Percentiles rank a stretch among this genome's conserved stretches.
These are phyloP conservation scores for Puccinia triticina DNA, from an alignment of 1,284 basidiomycete species.

Conservation along the genomic window DNA sequence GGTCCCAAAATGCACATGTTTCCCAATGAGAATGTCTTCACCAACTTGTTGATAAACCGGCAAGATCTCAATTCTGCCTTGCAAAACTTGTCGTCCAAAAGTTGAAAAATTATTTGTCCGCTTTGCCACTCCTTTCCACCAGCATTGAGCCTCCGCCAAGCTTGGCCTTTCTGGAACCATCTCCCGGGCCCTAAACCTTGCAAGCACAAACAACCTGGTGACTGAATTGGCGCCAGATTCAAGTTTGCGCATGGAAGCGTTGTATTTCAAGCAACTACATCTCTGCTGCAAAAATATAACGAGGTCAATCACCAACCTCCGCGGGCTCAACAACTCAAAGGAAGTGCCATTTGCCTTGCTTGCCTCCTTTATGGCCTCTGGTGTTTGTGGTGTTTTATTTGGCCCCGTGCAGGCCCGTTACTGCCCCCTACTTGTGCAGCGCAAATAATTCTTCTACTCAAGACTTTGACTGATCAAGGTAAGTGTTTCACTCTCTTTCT, in stretches of 20 bases:
- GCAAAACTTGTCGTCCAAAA: background rate
- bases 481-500: background rate
- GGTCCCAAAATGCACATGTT: background rate
- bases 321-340: background rate
- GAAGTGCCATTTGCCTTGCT: background rate
- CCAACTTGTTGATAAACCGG: background rate
- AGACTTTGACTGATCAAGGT: background rate
- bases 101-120: background rate
- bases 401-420: background rate
- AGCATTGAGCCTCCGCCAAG: background rate
- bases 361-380: background rate
- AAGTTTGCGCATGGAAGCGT: background rate
- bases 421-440: conserved; percentile 8
- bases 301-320: background rate
- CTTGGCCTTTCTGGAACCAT: background rate
- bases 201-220: background rate
- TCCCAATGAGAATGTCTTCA: background rate
- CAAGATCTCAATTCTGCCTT: background rate
- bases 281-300: background rate
- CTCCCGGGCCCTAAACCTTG: background rate
- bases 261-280: background rate
- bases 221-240: background rate
- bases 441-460: background rate
- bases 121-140: background rate
- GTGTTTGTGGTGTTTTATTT: conserved; percentile 4